Base-by-base conservation (phyloP, 1,139 yeast species). In the Yamadazyma atlantica region DNA sequence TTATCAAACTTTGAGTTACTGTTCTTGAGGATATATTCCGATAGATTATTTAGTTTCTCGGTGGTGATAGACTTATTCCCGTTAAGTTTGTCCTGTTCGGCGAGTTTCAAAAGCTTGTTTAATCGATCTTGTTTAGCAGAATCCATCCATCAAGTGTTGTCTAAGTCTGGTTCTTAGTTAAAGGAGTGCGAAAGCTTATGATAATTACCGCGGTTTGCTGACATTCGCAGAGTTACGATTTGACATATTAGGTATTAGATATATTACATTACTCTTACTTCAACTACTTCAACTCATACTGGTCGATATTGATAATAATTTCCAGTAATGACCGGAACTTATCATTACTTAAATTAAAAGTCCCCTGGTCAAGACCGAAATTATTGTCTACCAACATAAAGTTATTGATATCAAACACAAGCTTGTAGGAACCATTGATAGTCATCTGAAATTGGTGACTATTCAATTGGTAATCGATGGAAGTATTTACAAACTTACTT, bases 61-160 rank as follows among this genome's bases (percentile, higher is more conserved):
- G 57, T 47, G 3, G 69, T 62, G 12, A 66, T 54, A 4, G 68
- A 53, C 15, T 46, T 53, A 42, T 66, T 66, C 5, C 73, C 72
- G 36, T 49, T 59, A 31, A 53, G 47, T 36, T 61, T 60, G 46
- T 66, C 71, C 39, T 55, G 57, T 40, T 59, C 60, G 4, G 68
- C 69, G 35, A 66, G 39, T 37, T 45, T 46, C 19, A 66, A 45
- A 26, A 66, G 49, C 39, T 56, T 55, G 29, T 60, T 50, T 23
- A 63, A 51, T 24, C 62, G 49, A 34, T 59, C 60, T 36, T 60
- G 58, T 37, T 60, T 54, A 28, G 36, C 44, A 30, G 44, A 26
- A 29, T 40, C 30, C 48, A 39, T 36, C 38, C 50, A 42, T n/a
- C n/a, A n/a, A n/a, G n/a, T n/a, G n/a, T n/a, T n/a, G n/a, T n/a